Evolutionary conservation across 2,329 filamentous ascomycete genomes (phyloP).

Genomic region (Penicillium sp.): DNA sequence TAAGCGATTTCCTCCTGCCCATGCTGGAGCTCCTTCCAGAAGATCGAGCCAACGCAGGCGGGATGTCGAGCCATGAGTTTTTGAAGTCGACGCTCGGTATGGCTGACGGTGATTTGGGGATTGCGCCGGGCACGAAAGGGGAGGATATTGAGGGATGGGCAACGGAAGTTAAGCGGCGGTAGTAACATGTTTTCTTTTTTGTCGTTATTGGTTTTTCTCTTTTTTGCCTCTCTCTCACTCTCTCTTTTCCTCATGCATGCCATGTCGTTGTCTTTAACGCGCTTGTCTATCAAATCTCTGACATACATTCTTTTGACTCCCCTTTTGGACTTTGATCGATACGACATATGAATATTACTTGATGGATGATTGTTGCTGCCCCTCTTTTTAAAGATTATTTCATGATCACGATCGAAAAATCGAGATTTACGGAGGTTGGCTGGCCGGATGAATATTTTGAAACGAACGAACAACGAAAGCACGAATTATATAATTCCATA

Average conservation of each 20-base stretch:
- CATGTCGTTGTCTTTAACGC: background rate
- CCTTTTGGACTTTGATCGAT: background rate
- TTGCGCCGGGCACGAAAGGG: constrained; percentile 75
- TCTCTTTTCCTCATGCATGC: background rate
- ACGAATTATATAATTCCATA: background rate
- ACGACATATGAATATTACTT: background rate
- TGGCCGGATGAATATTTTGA: background rate
- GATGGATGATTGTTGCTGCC: background rate
- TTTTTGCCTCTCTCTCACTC: background rate
- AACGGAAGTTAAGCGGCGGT: constrained; percentile 79
- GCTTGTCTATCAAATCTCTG: background rate
- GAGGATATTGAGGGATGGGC: constrained; percentile 96
- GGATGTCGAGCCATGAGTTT: constrained; percentile 84
- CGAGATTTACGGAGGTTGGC: background rate
- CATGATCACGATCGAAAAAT: background rate
- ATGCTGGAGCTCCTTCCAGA: constrained; percentile 90
- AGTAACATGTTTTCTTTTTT: constrained; percentile 9
- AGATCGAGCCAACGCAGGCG: constrained; percentile 88
- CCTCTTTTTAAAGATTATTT: background rate
- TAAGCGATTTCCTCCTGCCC: constrained; percentile 78
- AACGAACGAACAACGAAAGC: background rate
- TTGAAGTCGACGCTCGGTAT: constrained; percentile 83
- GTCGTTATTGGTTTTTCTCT: background rate
- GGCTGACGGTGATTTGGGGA: constrained; percentile 66
- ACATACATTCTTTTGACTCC: background rate